Evolutionary conservation across 1,139 yeast species (phyloP), one percentile per base, ranked within the genome.

Genomic region (Candida tunisiensis): DNA sequence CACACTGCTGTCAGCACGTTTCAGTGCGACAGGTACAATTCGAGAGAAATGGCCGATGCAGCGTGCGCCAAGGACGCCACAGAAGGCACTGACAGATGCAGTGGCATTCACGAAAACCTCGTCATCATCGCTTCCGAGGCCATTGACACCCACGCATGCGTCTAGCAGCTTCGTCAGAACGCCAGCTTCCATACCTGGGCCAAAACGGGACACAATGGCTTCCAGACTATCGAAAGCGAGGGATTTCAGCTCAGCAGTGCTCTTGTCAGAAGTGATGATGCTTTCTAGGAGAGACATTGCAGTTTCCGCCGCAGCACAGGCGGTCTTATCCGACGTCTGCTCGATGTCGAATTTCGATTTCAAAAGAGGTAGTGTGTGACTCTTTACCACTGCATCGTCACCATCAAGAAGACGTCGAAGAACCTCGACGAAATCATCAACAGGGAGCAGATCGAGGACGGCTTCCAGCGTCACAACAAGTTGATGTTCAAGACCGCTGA

Each of bases 21-120:
- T 54, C 34, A 82, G 61, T 6, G 80, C 61, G 9, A 80, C 79
- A 9, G 88, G 83, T 33, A 88, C 69, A 42, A 85, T 72, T 49
- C 73, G 74, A 18, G 93, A 80, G 60, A 82, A 80, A 43, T 64
- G 69, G 6, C 93, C 91, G 49, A 88, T 75, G 33, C 75, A 64
- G 44, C 82, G 78, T 16, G 92, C 88, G 25, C 98, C 98, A 28
- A 85, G 53, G 11, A 70, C 65, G 30, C 72, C 69, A 29, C 80
- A 65, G 31, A 80, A 55, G 35, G 74, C 71, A 29, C 80, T 70
- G 34, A 80, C 65, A 32, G 77, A 73, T 41, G 74, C 69, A 32
- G 83, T 60, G 2, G 94, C 68, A 2, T 93, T 68, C 25, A 88
- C 67, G 23, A 74, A 60, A n/a, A 78, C 55, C 41, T 78, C 91